Evolutionary conservation across 306 rosid genomes (phyloP).

Genomic region (Fagus crenata): DNA sequence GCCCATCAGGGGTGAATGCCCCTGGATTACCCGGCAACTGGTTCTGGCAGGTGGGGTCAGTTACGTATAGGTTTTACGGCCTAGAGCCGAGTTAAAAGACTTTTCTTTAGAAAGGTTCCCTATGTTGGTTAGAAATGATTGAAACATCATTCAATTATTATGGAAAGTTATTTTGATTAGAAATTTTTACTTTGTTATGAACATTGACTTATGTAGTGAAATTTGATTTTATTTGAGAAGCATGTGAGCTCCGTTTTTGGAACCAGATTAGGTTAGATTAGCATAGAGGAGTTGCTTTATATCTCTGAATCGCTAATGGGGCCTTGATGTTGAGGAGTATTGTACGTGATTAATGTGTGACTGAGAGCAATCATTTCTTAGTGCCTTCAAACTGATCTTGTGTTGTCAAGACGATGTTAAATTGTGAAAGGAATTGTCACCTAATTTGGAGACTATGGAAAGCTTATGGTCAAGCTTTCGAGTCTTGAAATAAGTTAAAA

Average conservation of each 20-base stretch:
- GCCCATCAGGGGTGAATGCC: too few species aligned
- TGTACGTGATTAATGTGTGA: not conserved
- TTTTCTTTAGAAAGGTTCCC: too few species aligned
- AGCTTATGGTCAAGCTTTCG: not conserved
- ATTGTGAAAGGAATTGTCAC: not conserved
- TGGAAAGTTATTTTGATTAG: not conserved
- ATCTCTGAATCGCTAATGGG: not conserved
- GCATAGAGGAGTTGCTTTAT: not conserved
- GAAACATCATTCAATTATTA: too few species aligned
- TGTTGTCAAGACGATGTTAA: not conserved
- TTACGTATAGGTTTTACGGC: too few species aligned
- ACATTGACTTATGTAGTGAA: not conserved
- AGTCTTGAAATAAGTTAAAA: not conserved
- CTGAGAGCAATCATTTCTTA: not conserved
- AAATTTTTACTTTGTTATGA: not conserved
- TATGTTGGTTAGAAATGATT: too few species aligned
- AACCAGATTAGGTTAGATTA: not conserved
- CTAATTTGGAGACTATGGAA: not conserved
- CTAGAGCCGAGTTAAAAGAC: too few species aligned
- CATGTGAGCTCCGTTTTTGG: not conserved
- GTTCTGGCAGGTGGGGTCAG: too few species aligned
- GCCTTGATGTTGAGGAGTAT: not conserved
- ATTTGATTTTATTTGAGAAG: not conserved
- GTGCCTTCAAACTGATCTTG: not conserved
- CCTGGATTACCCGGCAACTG: too few species aligned